phyloP scores from a whole-genome alignment of 768 basidiomycete genomes.

The Termitomyces sp. region DNA sequence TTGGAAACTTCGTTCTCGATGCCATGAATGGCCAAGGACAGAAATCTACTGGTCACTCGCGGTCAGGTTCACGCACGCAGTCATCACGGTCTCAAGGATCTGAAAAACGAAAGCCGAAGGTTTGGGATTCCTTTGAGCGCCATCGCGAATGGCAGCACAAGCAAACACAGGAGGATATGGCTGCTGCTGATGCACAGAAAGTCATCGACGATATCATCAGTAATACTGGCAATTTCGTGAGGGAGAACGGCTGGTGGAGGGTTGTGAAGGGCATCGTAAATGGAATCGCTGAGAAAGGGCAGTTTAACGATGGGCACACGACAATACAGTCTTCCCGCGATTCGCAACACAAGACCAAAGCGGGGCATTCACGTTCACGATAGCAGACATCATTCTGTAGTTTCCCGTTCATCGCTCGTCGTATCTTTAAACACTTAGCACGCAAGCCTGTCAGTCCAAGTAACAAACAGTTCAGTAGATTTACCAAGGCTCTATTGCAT shows the following conservation, averaged over 20 bases:
- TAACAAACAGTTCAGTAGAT: background rate
- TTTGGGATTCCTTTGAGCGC: slow-evolving; percentile 64
- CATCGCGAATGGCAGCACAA: slow-evolving; percentile 58
- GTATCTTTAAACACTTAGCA: background rate
- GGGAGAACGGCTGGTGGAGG: slow-evolving; percentile 28
- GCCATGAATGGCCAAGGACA: slow-evolving; percentile 32
- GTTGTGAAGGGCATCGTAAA: slow-evolving; percentile 18
- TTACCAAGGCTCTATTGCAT: slow-evolving; percentile 4
- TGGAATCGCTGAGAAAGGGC: background rate
- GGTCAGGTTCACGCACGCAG: slow-evolving; percentile 16
- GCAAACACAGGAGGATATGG: slow-evolving; percentile 15
- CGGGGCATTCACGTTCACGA: slow-evolving; percentile 22
- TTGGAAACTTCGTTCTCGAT: slow-evolving; percentile 38
- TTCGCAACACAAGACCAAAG: slow-evolving; percentile 16
- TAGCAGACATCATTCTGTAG: slow-evolving; percentile 10
- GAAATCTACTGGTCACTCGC: slow-evolving; percentile 20
- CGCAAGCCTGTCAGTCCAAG: background rate
- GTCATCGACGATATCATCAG: slow-evolving; percentile 40
- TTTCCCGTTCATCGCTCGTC: background rate
- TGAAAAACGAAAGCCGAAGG: slow-evolving; percentile 25
- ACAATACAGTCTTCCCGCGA: slow-evolving; percentile 4
- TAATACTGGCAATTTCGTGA: slow-evolving; percentile 18
- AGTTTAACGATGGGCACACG: slow-evolving; percentile 9
- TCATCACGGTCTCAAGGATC: slow-evolving; percentile 14
- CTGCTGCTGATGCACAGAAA: slow-evolving; percentile 33